Conservation (phyloP, 2,329 filamentous ascomycete genomes). For the Beauveria medogensis region DNA sequence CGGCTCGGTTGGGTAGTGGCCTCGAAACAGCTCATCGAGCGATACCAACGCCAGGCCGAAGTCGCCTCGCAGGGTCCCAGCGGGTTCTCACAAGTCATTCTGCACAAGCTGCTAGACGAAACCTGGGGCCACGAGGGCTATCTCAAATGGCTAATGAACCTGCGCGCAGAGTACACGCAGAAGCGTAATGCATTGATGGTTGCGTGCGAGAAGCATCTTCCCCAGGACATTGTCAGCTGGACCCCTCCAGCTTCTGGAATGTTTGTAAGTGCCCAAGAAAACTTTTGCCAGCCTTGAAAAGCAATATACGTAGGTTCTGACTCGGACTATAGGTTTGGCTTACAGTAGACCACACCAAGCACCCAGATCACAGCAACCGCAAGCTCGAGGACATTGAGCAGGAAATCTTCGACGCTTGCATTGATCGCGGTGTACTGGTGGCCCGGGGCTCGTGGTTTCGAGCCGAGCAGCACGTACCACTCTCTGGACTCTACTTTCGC, state of each 20-base stretch:
- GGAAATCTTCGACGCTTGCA: slow-evolving; percentile 70
- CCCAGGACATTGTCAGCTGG: slow-evolving; percentile 70
- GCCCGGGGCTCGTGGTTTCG: slow-evolving; percentile 88
- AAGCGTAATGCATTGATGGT: slow-evolving; percentile 68
- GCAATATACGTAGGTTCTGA: not conserved
- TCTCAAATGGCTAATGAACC: slow-evolving; percentile 76
- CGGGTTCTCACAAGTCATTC: slow-evolving; percentile 73
- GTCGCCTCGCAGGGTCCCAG: slow-evolving; percentile 76
- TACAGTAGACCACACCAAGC: slow-evolving; percentile 55
- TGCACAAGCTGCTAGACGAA: slow-evolving; percentile 88
- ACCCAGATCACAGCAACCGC: slow-evolving; percentile 50
- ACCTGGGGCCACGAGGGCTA: slow-evolving; percentile 91
- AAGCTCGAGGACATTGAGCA: slow-evolving; percentile 66
- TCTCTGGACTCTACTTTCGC: slow-evolving; percentile 71
- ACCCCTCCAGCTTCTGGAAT: slow-evolving; percentile 76
- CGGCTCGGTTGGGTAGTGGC: slow-evolving; percentile 85
- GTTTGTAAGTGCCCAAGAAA: slow-evolving; percentile 62
- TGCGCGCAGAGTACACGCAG: slow-evolving; percentile 73
- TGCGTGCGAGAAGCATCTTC: slow-evolving; percentile 73
- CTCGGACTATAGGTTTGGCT: slow-evolving; percentile 56
- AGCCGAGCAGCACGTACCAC: slow-evolving; percentile 56
- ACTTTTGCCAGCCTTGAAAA: not conserved
- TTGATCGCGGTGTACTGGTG: slow-evolving; percentile 70
- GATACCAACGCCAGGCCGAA: slow-evolving; percentile 76
- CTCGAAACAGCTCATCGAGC: slow-evolving; percentile 74